A percentile compares a stretch with the other conserved stretches of the same genome.
phyloP scores from a whole-genome alignment of 2,329 filamentous ascomycete genomes.

The Gliomastix tumulicola region DNA sequence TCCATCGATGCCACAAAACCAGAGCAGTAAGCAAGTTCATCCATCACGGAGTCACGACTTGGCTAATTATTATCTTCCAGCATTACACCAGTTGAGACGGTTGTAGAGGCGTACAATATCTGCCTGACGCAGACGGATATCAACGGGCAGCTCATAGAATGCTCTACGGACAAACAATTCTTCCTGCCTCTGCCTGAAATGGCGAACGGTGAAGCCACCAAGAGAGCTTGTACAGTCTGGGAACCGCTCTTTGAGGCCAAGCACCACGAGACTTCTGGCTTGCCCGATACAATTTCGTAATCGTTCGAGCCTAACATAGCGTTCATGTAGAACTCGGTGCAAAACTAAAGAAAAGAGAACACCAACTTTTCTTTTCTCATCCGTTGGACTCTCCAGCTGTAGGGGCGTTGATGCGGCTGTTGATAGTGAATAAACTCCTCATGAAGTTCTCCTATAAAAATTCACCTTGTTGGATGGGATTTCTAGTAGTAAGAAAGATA shows the following conservation, averaged over 20 bases:
- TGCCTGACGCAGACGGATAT: conserved; percentile 34
- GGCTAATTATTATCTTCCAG: conserved; percentile 6
- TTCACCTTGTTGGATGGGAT: no score
- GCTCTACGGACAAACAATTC: conserved; percentile 27
- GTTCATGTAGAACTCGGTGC: no score
- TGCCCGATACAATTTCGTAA: conserved; percentile 27
- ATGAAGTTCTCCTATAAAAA: no score
- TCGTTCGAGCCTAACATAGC: no score
- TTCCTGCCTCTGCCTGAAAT: conserved; percentile 14
- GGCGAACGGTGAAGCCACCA: conserved; percentile 31
- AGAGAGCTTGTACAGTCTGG: conserved; percentile 36
- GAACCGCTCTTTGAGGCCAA: conserved; percentile 37
- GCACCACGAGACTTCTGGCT: conserved; percentile 31
- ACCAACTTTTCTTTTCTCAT: no score
- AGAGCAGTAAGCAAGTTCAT: background rate
- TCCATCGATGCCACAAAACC: background rate
- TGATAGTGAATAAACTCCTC: no score
- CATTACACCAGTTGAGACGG: conserved; percentile 32
- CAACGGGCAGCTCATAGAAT: conserved; percentile 35
- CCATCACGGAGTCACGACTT: background rate
- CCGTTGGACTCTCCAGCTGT: no score
- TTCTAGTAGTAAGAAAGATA: no score
- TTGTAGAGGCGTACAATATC: conserved; percentile 34
- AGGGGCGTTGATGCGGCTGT: no score
- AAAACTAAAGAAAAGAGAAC: no score